Evolutionary conservation across 2,329 filamentous ascomycete species (phyloP).

Genomic region (Xylariales sp.): DNA sequence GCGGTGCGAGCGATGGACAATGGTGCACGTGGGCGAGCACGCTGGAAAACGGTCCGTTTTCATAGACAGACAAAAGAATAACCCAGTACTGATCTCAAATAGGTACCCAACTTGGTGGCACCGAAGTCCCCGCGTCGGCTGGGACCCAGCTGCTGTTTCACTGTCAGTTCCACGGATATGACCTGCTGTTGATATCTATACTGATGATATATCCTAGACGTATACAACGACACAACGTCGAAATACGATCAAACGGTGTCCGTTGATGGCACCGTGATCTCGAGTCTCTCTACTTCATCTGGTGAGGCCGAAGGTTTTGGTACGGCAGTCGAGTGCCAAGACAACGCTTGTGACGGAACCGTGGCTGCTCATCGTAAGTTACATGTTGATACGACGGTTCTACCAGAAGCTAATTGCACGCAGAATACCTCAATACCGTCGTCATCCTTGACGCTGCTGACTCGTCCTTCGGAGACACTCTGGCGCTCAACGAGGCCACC

Average conservation of each 20-base stretch:
- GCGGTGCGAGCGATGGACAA: constrained; percentile 23
- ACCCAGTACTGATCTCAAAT: neutral
- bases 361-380: constrained; percentile 25
- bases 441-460: constrained; percentile 25
- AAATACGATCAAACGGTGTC: neutral
- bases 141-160: too few species aligned
- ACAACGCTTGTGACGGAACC: constrained; percentile 20
- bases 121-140: neutral
- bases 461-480: constrained; percentile 20
- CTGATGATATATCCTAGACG: neutral
- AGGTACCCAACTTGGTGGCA: neutral
- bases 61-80: neutral
- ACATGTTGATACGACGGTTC: too few species aligned
- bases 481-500: constrained; percentile 21
- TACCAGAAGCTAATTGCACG: too few species aligned
- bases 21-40: constrained; percentile 30
- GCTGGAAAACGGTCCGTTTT: constrained; percentile 17
- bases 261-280: neutral
- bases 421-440: constrained; percentile 24
- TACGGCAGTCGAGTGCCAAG: constrained; percentile 28
- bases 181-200: too few species aligned
- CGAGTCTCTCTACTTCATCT: constrained; percentile 10
- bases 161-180: too few species aligned
- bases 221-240: constrained; percentile 1
- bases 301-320: constrained; percentile 27